phyloP scores from a whole-genome alignment of 257 asterid genomes.

The Coffea canephora region DNA sequence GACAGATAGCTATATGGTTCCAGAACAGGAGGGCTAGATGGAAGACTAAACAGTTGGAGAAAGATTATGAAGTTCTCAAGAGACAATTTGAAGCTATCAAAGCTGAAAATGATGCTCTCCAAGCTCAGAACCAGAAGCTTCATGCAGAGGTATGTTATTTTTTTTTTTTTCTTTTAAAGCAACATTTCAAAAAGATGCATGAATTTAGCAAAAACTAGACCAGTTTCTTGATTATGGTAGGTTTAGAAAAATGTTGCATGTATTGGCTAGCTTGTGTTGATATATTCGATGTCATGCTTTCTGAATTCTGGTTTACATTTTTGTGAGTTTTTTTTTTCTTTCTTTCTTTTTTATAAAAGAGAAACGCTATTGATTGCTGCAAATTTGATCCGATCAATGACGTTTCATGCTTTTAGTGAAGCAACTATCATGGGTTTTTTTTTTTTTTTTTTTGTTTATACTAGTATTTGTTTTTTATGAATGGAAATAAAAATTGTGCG shows the following conservation, averaged over 20 bases:
- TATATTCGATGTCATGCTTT: background rate
- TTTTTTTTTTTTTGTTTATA: background rate
- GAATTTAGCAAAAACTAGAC: background rate
- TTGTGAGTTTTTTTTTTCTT: no score
- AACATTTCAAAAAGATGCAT: background rate
- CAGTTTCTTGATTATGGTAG: background rate
- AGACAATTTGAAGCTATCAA: conserved; percentile 55
- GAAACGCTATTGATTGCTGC: no score
- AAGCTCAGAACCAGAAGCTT: conserved; percentile 56
- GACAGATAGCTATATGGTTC: conserved; percentile 68
- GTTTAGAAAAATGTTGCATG: background rate
- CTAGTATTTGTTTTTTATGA: background rate
- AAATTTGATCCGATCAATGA: background rate
- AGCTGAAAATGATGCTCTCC: conserved; percentile 58
- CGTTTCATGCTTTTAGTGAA: background rate
- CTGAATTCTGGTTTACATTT: background rate
- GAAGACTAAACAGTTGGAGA: conserved; percentile 69
- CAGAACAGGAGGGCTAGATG: conserved; percentile 70
- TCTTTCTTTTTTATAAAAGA: background rate
- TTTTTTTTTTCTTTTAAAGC: background rate
- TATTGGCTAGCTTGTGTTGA: background rate
- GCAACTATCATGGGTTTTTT: background rate
- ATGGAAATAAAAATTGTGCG: background rate
- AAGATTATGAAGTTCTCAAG: conserved; percentile 52
- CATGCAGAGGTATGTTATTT: conserved; percentile 43